These are phyloP conservation scores for Guyanaporus albipodus DNA, from an alignment of 768 basidiomycete genomes.

Conservation along the genomic window DNA sequence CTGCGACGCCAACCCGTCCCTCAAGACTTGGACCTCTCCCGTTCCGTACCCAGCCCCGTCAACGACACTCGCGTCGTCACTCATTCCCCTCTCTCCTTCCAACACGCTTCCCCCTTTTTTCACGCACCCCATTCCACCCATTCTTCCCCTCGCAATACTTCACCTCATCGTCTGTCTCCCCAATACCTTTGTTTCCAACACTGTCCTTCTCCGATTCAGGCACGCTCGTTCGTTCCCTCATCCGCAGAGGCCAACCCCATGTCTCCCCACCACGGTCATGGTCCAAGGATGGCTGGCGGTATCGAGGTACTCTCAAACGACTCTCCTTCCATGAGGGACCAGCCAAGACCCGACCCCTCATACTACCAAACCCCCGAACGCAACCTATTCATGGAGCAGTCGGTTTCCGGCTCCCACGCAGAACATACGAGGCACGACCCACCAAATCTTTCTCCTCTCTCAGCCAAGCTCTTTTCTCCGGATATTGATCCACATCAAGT, in stretches of 20 bases:
- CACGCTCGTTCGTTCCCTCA: background rate
- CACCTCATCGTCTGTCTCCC: slow-evolving; percentile 19
- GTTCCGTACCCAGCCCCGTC: slow-evolving; percentile 3
- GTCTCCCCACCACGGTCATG: slow-evolving; percentile 19
- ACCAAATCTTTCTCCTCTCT: slow-evolving; percentile 11
- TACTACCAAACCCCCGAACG: slow-evolving; percentile 14
- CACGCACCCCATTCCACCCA: slow-evolving; percentile 9
- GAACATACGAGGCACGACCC: slow-evolving; percentile 13
- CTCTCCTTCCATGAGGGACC: slow-evolving; percentile 2
- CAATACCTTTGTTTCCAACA: slow-evolving; percentile 14
- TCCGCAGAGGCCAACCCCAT: slow-evolving; percentile 4
- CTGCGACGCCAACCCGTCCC: slow-evolving; percentile 19
- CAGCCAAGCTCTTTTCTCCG: background rate
- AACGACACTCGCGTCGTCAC: background rate
- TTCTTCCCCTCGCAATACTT: slow-evolving; percentile 16
- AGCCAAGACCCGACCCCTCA: slow-evolving; percentile 10
- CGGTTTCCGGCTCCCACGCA: slow-evolving; percentile 4
- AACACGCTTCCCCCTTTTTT: slow-evolving; percentile 11
- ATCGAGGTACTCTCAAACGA: slow-evolving; percentile 21
- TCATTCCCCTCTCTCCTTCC: slow-evolving; percentile 8
- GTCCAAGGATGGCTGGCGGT: slow-evolving; percentile 29
- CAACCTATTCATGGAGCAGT: slow-evolving; percentile 13
- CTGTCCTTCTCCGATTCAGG: slow-evolving; percentile 10
- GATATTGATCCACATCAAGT: slow-evolving; percentile 7
- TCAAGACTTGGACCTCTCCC: slow-evolving; percentile 12